Conservation (phyloP, 176 grass and related monocot species). For the Panicum miliaceum region DNA sequence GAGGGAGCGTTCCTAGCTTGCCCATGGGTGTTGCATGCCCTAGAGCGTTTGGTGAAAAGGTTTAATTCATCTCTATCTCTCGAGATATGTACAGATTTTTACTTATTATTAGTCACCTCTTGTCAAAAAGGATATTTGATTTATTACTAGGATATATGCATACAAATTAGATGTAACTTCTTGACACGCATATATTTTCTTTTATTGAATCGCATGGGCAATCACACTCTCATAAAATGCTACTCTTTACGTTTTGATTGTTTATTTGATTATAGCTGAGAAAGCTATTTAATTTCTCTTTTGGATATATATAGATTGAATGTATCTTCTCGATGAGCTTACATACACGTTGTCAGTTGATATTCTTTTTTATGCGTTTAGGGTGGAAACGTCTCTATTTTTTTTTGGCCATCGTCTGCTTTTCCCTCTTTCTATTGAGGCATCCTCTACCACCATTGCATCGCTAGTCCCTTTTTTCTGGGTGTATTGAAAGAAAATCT, state of each 20-base stretch:
- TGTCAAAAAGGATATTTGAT: too few species aligned
- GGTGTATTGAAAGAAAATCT: background rate
- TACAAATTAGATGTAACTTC: too few species aligned
- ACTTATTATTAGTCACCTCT: too few species aligned
- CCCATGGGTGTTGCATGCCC: background rate
- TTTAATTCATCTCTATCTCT: background rate
- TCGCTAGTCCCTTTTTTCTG: background rate
- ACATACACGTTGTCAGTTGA: too few species aligned
- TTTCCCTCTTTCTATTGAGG: background rate
- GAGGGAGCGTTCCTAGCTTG: background rate
- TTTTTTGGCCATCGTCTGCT: background rate
- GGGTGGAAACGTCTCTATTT: background rate
- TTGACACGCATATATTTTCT: too few species aligned
- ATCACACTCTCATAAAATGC: too few species aligned
- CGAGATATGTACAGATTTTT: too few species aligned
- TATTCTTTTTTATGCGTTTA: background rate
- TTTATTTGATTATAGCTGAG: background rate
- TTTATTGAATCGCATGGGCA: too few species aligned
- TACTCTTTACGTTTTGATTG: too few species aligned
- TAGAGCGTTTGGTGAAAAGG: background rate
- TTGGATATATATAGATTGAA: background rate
- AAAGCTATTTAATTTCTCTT: background rate
- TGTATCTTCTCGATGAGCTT: background rate
- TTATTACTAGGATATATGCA: too few species aligned
- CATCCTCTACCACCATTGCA: background rate